Percentiles rank a stretch among this genome's conserved stretches.
Conservation (phyloP, 2,329 filamentous ascomycete genomes). For the Fusarium oxysporum region DNA sequence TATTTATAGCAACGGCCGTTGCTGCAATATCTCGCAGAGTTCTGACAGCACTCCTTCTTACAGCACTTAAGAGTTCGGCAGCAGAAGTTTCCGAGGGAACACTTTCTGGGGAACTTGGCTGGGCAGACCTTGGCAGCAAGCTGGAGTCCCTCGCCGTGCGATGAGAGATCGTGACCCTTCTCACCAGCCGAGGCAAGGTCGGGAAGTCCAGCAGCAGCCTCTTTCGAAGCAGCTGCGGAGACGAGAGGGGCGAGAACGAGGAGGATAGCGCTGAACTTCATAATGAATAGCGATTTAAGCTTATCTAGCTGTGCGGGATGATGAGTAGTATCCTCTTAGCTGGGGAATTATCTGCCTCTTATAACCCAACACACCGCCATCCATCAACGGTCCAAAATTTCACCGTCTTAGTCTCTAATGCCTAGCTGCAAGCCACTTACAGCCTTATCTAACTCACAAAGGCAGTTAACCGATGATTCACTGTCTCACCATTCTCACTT, state of each 20-base stretch:
- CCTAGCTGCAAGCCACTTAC: not conserved
- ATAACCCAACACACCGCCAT: not conserved
- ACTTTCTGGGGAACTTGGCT: slow-evolving; percentile 26
- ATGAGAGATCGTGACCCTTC: slow-evolving; percentile 5
- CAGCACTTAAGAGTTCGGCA: slow-evolving; percentile 31
- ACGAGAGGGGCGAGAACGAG: slow-evolving; percentile 18
- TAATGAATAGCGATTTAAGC: not conserved
- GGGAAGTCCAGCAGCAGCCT: slow-evolving; percentile 14
- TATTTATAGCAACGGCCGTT: slow-evolving; percentile 25
- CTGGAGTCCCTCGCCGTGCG: not conserved
- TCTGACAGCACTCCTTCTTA: slow-evolving; percentile 27
- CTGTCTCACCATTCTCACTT: not conserved
- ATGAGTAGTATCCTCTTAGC: fast-evolving
- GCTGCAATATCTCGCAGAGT: slow-evolving; percentile 22
- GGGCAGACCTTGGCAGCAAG: slow-evolving; percentile 18
- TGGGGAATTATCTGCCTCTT: not conserved
- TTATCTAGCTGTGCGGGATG: not conserved
- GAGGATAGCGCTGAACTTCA: slow-evolving; percentile 16
- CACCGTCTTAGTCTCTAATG: not conserved
- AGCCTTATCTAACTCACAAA: not conserved
- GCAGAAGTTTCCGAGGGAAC: slow-evolving; percentile 20
- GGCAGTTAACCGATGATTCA: not conserved
- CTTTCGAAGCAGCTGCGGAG: slow-evolving; percentile 5
- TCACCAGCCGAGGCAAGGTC: slow-evolving; percentile 15
- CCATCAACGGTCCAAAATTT: slow-evolving; percentile 4